A percentile compares a stretch with the other conserved stretches of the same genome.
phyloP scores from a whole-genome alignment of 225 moss, liverwort and hornwort genomes.

The Bryoerythrophyllum caledonicum region DNA sequence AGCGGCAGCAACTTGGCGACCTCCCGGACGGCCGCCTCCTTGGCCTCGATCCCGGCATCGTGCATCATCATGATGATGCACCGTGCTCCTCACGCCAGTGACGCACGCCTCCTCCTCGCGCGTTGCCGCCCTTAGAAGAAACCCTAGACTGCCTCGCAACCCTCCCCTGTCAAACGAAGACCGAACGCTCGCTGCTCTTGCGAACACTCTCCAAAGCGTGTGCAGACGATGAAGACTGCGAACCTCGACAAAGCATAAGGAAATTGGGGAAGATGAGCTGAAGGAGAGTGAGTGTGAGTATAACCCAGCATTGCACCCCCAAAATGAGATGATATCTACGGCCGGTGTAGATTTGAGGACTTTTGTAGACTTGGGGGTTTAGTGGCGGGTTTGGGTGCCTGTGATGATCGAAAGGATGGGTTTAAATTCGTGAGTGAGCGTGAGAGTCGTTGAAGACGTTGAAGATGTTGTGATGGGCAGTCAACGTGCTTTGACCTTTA shows the following conservation, averaged over 20 bases:
- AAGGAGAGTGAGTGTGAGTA: not conserved
- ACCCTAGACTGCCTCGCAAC: constrained; percentile 33
- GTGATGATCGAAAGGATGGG: not conserved
- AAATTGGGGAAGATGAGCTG: not conserved
- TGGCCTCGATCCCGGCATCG: constrained; percentile 97
- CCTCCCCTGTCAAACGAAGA: too few species aligned
- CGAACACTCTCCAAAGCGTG: not conserved
- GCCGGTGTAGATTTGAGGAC: not conserved
- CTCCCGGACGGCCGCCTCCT: constrained; percentile 97
- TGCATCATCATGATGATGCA: constrained; percentile 88
- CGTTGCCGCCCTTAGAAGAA: not conserved
- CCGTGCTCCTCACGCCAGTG: constrained; percentile 27
- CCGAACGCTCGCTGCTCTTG: not conserved
- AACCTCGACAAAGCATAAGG: not conserved
- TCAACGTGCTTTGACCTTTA: not conserved
- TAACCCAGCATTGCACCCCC: not conserved
- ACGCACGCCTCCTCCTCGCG: not conserved
- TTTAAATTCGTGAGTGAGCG: not conserved
- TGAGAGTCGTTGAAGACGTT: constrained; percentile 3
- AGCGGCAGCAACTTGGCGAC: constrained; percentile 94
- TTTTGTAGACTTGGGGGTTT: not conserved
- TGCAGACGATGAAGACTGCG: not conserved
- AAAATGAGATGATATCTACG: not conserved
- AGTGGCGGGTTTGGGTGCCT: not conserved
- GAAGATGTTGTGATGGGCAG: not conserved